Conservation (phyloP, 2,329 filamentous ascomycete species). For the Sarocladium oryzae region DNA sequence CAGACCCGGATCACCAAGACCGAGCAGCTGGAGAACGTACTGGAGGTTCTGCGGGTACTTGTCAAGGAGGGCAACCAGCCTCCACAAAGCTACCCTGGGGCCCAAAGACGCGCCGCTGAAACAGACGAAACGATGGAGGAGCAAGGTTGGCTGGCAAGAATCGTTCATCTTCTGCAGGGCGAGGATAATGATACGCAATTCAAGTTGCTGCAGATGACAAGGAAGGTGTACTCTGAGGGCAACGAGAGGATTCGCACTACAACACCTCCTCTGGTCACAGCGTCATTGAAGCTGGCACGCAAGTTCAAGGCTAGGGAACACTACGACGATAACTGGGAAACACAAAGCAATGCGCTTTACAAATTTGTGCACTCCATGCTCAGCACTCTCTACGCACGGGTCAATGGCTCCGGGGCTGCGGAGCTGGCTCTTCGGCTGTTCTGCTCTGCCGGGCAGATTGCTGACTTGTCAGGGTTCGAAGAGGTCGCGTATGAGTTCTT, state of each 20-base stretch:
- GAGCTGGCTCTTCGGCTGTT: slow-evolving; percentile 88
- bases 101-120: slow-evolving; percentile 69
- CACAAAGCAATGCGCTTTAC: slow-evolving; percentile 70
- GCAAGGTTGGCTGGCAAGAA: slow-evolving; percentile 90
- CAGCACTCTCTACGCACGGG: slow-evolving; percentile 79
- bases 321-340: slow-evolving; percentile 59
- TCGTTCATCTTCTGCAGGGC: slow-evolving; percentile 80
- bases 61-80: slow-evolving; percentile 88
- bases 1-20: slow-evolving; percentile 72
- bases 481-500: slow-evolving; percentile 98
- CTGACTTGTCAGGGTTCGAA: slow-evolving; percentile 85
- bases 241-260: slow-evolving; percentile 96
- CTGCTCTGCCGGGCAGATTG: slow-evolving; percentile 84
- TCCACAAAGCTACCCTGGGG: slow-evolving; percentile 76
- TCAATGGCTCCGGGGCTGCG: slow-evolving; percentile 68
- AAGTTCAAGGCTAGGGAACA: slow-evolving; percentile 88
- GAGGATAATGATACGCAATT: slow-evolving; percentile 91
- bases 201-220: slow-evolving; percentile 80
- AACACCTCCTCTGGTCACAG: slow-evolving; percentile 84
- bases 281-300: slow-evolving; percentile 81
- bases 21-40: slow-evolving; percentile 77
- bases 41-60: slow-evolving; percentile 82
- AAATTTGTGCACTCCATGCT: slow-evolving; percentile 92
- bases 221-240: slow-evolving; percentile 82
- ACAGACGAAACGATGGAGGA: slow-evolving; percentile 98